These are phyloP conservation scores for Linum trigynum DNA, from an alignment of 345 rosid species.

Conservation along the genomic window DNA sequence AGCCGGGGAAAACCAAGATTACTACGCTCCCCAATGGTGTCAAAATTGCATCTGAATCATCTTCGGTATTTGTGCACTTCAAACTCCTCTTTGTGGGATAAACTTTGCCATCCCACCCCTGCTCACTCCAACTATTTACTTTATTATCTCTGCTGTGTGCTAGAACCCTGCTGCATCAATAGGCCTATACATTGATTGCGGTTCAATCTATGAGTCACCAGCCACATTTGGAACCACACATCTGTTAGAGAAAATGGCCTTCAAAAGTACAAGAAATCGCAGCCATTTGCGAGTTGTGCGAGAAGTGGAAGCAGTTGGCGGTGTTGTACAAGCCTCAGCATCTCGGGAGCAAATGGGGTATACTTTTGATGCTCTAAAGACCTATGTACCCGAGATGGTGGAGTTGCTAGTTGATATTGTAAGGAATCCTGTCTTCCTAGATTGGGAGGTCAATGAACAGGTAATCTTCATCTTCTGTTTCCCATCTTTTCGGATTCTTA, in stretches of 20 bases:
- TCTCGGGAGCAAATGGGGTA: constrained; percentile 81
- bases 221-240: constrained; percentile 57
- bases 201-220: constrained; percentile 70
- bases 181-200: constrained; percentile 63
- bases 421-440: constrained; percentile 84
- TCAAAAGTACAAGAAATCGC: constrained; percentile 69
- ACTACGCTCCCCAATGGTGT: constrained; percentile 66
- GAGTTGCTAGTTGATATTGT: constrained; percentile 82
- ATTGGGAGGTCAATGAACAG: constrained; percentile 87
- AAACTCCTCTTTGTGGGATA: background rate
- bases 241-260: constrained; percentile 80
- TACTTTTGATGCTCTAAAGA: constrained; percentile 83
- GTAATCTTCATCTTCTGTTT: background rate
- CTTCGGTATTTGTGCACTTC: constrained; percentile 31
- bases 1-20: constrained; percentile 46
- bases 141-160: constrained; percentile 10
- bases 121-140: background rate
- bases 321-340: constrained; percentile 60
- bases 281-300: constrained; percentile 65
- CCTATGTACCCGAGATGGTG: constrained; percentile 80
- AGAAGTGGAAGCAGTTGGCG: constrained; percentile 89
- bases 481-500: background rate
- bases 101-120: background rate
- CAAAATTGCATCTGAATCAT: constrained; percentile 59
- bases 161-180: constrained; percentile 79